Percentiles rank a stretch among this genome's conserved stretches.
phyloP scores from a whole-genome alignment of 805 yeast species.

The Suhomyces prunicola region DNA sequence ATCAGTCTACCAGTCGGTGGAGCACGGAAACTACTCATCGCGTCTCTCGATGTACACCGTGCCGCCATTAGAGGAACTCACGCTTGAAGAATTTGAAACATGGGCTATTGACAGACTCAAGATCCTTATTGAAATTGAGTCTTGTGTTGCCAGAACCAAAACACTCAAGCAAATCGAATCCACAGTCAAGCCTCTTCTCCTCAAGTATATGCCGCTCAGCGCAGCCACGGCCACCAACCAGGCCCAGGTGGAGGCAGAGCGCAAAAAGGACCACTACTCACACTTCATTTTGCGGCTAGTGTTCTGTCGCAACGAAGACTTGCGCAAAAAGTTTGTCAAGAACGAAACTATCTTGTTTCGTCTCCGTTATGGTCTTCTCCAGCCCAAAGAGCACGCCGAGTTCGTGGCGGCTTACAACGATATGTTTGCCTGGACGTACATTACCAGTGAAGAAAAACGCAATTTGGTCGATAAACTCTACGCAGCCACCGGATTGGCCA shows the following conservation, averaged over 20 bases:
- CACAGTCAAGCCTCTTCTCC: slow-evolving; percentile 61
- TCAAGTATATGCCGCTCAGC: slow-evolving; percentile 62
- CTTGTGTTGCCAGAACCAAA: slow-evolving; percentile 63
- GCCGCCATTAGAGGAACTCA: slow-evolving; percentile 83
- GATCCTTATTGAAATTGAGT: slow-evolving; percentile 80
- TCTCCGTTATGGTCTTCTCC: slow-evolving; percentile 64
- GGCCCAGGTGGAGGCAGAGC: slow-evolving; percentile 48
- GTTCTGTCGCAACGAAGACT: slow-evolving; percentile 82
- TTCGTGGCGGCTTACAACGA: slow-evolving; percentile 57
- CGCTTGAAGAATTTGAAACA: slow-evolving; percentile 86
- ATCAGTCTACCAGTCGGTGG: slow-evolving; percentile 5
- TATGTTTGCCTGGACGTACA: slow-evolving; percentile 71
- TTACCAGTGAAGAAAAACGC: slow-evolving; percentile 57
- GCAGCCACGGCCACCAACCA: slow-evolving; percentile 31
- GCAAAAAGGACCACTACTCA: slow-evolving; percentile 87
- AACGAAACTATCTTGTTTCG: slow-evolving; percentile 75
- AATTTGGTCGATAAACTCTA: slow-evolving; percentile 47
- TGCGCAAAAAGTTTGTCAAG: slow-evolving; percentile 72
- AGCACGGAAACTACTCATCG: slow-evolving; percentile 39
- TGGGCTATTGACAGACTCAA: slow-evolving; percentile 95
- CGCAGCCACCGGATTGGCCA: slow-evolving; percentile 50
- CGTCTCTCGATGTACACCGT: slow-evolving; percentile 70
- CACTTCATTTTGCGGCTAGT: slow-evolving; percentile 87
- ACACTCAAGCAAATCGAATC: slow-evolving; percentile 61
- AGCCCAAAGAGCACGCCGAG: slow-evolving; percentile 61